These are phyloP conservation scores for Tolypocladium tundrense DNA, from an alignment of 2,329 filamentous ascomycete genomes.

Conservation along the genomic window DNA sequence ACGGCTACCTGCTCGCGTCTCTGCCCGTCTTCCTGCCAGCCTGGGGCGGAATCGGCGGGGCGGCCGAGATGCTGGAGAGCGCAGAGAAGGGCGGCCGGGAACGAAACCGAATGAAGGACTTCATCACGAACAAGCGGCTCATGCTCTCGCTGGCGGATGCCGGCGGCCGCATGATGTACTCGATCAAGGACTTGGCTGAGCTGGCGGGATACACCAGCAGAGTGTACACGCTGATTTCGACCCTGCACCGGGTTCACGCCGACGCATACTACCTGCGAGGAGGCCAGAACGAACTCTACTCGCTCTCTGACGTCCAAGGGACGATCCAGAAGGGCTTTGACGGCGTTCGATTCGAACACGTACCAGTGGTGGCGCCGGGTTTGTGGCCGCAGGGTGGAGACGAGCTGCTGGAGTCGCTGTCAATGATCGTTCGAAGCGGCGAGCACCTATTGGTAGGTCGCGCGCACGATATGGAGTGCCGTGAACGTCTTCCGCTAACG, in stretches of 20 bases:
- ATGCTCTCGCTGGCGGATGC: constrained; percentile 97
- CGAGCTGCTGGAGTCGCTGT: constrained; percentile 78
- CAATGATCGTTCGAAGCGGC: constrained; percentile 78
- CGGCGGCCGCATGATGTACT: constrained; percentile 98
- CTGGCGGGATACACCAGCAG: constrained; percentile 91
- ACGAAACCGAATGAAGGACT: constrained; percentile 88
- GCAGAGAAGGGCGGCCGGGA: constrained; percentile 51
- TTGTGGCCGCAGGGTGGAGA: constrained; percentile 87
- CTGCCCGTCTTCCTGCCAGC: constrained; percentile 89
- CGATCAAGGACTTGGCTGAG: constrained; percentile 94
- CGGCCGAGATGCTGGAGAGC: constrained; percentile 50
- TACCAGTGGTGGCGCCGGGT: constrained; percentile 81
- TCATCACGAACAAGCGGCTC: constrained; percentile 96
- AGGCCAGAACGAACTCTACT: constrained; percentile 72
- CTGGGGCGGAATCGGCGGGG: constrained; percentile 77
- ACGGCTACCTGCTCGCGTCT: constrained; percentile 88
- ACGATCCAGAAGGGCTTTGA: constrained; percentile 93
- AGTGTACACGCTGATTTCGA: constrained; percentile 91
- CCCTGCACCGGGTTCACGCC: constrained; percentile 86
- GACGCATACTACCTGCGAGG: constrained; percentile 66
- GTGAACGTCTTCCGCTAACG: constrained; percentile 7
- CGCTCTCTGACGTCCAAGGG: constrained; percentile 82
- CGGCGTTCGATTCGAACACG: constrained; percentile 84
- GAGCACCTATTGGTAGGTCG: constrained; percentile 67
- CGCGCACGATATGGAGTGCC: too few relatives aligned